Conservation (phyloP, 2,329 filamentous ascomycete genomes). For the Coniella vitis region DNA sequence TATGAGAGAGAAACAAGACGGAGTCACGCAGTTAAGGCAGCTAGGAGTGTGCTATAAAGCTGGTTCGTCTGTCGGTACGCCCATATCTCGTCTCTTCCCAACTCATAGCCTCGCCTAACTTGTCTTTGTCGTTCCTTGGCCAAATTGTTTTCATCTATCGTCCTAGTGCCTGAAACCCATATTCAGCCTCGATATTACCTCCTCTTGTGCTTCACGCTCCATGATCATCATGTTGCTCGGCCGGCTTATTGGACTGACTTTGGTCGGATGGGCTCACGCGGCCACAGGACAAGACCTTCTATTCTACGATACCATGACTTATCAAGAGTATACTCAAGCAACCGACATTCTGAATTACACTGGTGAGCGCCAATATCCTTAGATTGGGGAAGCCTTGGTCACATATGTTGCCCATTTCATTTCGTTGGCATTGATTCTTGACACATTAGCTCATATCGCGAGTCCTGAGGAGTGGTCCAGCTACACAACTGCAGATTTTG, state of each 20-base stretch:
- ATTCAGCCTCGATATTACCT: background rate
- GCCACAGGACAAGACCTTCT: slow-evolving; percentile 20
- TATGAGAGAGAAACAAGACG: slow-evolving; percentile 7
- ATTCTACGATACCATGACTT: slow-evolving; percentile 21
- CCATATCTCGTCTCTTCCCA: background rate
- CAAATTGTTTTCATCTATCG: slow-evolving; percentile 2
- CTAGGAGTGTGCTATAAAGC: slow-evolving; percentile 10
- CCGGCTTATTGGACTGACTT: slow-evolving; percentile 12
- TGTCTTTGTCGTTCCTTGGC: slow-evolving; percentile 12
- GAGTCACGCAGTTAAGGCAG: background rate
- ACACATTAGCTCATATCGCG: slow-evolving; percentile 25
- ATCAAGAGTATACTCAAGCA: slow-evolving; percentile 20
- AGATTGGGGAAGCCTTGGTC: too few species aligned
- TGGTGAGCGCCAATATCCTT: slow-evolving; percentile 9
- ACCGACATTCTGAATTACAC: slow-evolving; percentile 15
- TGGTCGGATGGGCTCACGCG: slow-evolving; percentile 11
- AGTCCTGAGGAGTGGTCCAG: slow-evolving; percentile 29
- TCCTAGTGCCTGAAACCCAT: background rate
- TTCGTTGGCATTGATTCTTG: slow-evolving; percentile 2
- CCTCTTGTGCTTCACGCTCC: background rate
- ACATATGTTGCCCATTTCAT: too few species aligned
- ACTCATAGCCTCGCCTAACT: slow-evolving; percentile 9
- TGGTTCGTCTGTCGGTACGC: slow-evolving; percentile 6
- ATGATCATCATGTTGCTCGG: slow-evolving; percentile 7
- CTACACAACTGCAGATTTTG: slow-evolving; percentile 35